Evolutionary conservation across 2,329 filamentous ascomycete genomes (phyloP).

Genomic region (Trichoderma sp.): DNA sequence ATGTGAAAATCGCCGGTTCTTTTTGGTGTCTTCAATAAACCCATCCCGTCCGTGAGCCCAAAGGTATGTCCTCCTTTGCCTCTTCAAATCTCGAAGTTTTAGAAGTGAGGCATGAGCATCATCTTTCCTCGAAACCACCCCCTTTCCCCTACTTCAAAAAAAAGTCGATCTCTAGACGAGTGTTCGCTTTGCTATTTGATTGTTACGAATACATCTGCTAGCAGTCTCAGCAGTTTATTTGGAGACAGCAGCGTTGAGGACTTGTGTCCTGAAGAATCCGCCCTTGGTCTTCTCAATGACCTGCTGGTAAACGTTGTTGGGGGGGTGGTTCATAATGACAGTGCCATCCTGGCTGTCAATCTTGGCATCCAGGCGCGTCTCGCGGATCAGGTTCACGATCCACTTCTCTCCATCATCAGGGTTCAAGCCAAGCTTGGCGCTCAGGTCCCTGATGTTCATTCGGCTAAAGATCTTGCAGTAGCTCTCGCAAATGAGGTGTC

Average conservation of each 20-base stretch:
- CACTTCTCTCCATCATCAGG: slow-evolving; percentile 98
- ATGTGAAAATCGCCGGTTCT: not conserved
- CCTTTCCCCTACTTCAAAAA: not conserved
- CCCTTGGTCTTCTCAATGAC: slow-evolving; percentile 99
- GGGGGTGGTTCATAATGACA: slow-evolving; percentile 98
- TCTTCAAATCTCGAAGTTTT: not conserved
- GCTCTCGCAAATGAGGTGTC: slow-evolving; percentile 95
- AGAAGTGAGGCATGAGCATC: not conserved
- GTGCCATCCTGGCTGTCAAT: slow-evolving; percentile 99
- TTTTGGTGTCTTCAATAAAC: not conserved
- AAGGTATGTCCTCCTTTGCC: not conserved
- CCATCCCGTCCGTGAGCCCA: not conserved
- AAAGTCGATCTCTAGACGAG: slow-evolving; percentile 4
- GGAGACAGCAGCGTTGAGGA: slow-evolving; percentile 69
- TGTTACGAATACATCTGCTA: slow-evolving; percentile 6
- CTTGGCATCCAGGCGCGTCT: slow-evolving; percentile 96
- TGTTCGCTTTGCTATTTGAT: slow-evolving; percentile 10
- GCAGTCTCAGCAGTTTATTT: slow-evolving; percentile 39
- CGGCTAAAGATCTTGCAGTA: slow-evolving; percentile 99
- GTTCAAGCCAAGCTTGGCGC: slow-evolving; percentile 83
- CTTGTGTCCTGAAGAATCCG: slow-evolving; percentile 96
- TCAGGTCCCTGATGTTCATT: slow-evolving; percentile 97
- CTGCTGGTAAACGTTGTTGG: slow-evolving; percentile 97
- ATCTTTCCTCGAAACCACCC: not conserved
- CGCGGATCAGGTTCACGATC: slow-evolving; percentile 98